phyloP scores from a whole-genome alignment of 805 yeast species.

The Citeromyces nyonsensis region DNA sequence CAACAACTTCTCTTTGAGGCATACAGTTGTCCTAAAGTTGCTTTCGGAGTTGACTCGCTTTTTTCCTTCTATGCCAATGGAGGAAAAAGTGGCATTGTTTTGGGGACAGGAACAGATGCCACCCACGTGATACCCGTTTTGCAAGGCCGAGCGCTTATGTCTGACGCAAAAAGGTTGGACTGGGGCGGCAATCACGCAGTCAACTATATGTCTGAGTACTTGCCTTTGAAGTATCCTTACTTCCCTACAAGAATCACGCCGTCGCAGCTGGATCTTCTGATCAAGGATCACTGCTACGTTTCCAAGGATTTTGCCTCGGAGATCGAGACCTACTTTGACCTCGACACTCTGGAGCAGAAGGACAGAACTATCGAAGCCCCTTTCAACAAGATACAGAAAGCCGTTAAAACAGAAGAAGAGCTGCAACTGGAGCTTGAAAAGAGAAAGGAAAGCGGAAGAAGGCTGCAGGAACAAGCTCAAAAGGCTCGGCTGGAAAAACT shows the following conservation, averaged over 20 bases:
- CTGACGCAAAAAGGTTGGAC: conserved; percentile 66
- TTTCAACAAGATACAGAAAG: conserved; percentile 44
- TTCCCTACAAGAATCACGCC: conserved; percentile 64
- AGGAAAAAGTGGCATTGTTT: conserved; percentile 53
- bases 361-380: conserved; percentile 80
- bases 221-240: conserved; percentile 78
- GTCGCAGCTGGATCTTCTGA: conserved; percentile 49
- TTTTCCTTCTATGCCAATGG: conserved; percentile 61
- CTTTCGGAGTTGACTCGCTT: conserved; percentile 72
- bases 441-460: conserved; percentile 70
- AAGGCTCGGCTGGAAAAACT: conserved; percentile 69
- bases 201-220: conserved; percentile 42
- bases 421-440: conserved; percentile 60
- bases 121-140: conserved; percentile 75
- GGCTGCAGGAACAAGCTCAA: conserved; percentile 88
- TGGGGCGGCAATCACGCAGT: conserved; percentile 81
- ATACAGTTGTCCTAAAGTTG: conserved; percentile 57
- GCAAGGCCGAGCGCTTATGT: conserved; percentile 47
- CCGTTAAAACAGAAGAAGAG: conserved; percentile 76
- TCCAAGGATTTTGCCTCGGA: conserved; percentile 57
- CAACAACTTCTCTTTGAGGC: conserved; percentile 79
- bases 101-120: conserved; percentile 72
- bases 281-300: conserved; percentile 68
- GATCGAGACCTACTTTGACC: conserved; percentile 33
- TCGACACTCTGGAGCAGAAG: conserved; percentile 48